These are phyloP conservation scores for Jacaranda mimosifolia DNA, from an alignment of 257 asterid genomes.

Conservation along the genomic window DNA sequence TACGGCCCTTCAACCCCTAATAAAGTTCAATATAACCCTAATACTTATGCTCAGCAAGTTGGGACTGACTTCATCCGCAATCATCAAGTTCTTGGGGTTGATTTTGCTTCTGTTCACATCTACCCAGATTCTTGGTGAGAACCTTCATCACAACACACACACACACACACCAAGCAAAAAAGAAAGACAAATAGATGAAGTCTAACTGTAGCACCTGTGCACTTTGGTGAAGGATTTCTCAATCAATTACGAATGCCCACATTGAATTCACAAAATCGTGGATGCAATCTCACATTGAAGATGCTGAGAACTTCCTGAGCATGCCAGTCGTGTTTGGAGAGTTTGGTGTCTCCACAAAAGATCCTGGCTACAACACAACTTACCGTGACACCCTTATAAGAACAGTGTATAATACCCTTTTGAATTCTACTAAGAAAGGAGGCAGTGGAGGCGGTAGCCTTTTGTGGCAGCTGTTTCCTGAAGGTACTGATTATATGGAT, in stretches of 20 bases:
- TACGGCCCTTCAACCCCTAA: constrained; percentile 87
- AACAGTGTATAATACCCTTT: constrained; percentile 61
- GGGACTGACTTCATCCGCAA: constrained; percentile 96
- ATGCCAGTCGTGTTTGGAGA: constrained; percentile 91
- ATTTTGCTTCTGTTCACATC: constrained; percentile 93
- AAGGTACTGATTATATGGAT: constrained; percentile 92
- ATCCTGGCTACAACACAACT: constrained; percentile 70
- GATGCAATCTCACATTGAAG: constrained; percentile 92
- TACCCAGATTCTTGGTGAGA: constrained; percentile 92
- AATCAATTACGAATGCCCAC: constrained; percentile 68
- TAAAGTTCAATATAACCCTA: constrained; percentile 78
- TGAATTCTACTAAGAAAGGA: constrained; percentile 79
- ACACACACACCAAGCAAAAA: neutral
- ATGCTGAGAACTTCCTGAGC: constrained; percentile 67
- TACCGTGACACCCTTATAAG: constrained; percentile 63
- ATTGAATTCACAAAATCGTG: constrained; percentile 81
- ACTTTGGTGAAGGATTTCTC: constrained; percentile 70
- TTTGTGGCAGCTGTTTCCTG: constrained; percentile 92
- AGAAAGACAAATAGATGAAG: neutral
- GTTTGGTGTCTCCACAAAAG: constrained; percentile 81
- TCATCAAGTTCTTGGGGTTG: constrained; percentile 93
- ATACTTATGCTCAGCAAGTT: constrained; percentile 77
- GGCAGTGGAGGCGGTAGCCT: constrained; percentile 85
- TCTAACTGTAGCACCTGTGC: neutral
- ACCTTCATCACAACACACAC: neutral